Evolutionary conservation across 2,329 filamentous ascomycete species (phyloP), one percentile per base, ranked within the genome.

Genomic region (Torrubiella hemipterigena): DNA sequence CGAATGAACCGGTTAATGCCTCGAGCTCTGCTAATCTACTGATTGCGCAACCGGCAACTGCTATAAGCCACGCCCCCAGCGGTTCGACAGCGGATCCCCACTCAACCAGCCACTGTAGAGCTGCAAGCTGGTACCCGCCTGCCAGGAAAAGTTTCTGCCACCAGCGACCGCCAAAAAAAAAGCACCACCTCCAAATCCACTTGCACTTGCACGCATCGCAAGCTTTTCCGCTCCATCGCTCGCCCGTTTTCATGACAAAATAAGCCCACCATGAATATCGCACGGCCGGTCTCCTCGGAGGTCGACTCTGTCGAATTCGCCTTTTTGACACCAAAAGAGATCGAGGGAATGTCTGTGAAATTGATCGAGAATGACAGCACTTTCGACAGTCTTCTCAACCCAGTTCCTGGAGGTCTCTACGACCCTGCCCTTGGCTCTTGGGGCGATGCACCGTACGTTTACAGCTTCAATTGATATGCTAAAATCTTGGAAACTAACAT

Each of bases 381-480:
- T n/a, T 91, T 96, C 55, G 91, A 96, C 58, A 85, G 76, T 36
- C 73, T 95, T 34, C 69, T 93, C 42, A 87, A 94, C 47, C 87
- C 89, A 7, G 73, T 93, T 8, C 82, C 86, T 11, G 86, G 86
- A 36, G 91, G 91, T 52, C 69, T 98, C 7, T 94, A 98, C 51
- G 91, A 95, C 56, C 74, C 83, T 34, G 87, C 89, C 28, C 67
- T 98, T 38, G 91, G 91, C 18, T 84, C 89, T 32, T 94, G 85
- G 70, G 77, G 81, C 29, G 85, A 94, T 50, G 73, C 81, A 53
- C 66, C 77, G 83, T 93, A 70, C 48, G 55, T 48, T 29, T 17
- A 27, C 23, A 16, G n/a, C 16, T 17, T n/a, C 17, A 25, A 21
- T 22, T 18, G 6, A 17, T 17, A 29, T 4, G 11, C n/a, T n/a